Evolutionary conservation across 2,329 filamentous ascomycete genomes (phyloP).

Genomic region (Cladosporium sp.): DNA sequence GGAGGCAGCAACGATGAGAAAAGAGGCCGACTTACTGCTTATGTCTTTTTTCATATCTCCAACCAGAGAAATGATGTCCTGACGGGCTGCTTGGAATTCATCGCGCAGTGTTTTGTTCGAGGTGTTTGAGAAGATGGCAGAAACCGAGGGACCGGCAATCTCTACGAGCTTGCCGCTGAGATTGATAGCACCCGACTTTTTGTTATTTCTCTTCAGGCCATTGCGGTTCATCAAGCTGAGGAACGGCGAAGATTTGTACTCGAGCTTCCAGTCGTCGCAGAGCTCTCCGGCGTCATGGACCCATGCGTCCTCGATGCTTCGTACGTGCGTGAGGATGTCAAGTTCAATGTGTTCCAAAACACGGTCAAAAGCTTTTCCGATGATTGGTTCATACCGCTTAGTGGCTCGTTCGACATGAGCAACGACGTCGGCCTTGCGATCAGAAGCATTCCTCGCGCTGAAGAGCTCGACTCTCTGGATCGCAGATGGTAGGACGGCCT

Average conservation of each 20-base stretch:
- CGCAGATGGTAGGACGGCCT: constrained; percentile 11
- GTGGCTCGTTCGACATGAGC: background rate
- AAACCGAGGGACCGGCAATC: background rate
- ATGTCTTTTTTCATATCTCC: background rate
- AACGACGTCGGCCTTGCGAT: constrained; percentile 14
- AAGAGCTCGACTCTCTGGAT: constrained; percentile 23
- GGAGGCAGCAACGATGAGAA: background rate
- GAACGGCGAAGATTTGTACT: constrained; percentile 12
- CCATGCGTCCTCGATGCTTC: background rate
- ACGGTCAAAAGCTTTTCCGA: background rate
- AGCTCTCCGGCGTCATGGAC: background rate
- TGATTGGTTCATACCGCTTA: background rate
- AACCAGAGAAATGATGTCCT: background rate
- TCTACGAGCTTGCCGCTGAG: constrained; percentile 13
- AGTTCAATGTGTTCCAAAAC: background rate
- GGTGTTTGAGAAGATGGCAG: background rate
- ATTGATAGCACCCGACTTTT: constrained; percentile 3
- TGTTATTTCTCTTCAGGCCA: background rate
- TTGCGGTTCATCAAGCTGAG: constrained; percentile 8
- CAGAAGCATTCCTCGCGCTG: background rate
- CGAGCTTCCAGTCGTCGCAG: constrained; percentile 1
- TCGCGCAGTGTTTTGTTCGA: background rate
- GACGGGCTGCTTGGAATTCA: background rate
- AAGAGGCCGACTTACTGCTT: background rate
- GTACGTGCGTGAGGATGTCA: background rate